phyloP scores from a whole-genome alignment of 768 basidiomycete genomes.

The Guyanaporus albipodus region DNA sequence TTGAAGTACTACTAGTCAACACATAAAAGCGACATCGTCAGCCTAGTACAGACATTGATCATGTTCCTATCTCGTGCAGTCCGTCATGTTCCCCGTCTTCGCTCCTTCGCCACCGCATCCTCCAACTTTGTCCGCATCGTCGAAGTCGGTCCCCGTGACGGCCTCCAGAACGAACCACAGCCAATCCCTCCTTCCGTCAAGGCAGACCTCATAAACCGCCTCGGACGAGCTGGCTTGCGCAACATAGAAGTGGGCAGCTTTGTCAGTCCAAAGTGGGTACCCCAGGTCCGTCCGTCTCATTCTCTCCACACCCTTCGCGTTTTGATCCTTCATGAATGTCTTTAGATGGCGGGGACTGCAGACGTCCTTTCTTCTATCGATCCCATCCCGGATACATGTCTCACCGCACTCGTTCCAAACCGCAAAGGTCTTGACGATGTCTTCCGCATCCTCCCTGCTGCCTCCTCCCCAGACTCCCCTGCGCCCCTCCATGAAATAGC shows the following conservation, averaged over 20 bases:
- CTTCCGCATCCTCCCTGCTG: conserved; percentile 45
- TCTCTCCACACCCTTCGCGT: background rate
- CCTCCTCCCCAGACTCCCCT: conserved; percentile 28
- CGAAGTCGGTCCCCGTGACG: conserved; percentile 89
- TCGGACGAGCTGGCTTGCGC: conserved; percentile 62
- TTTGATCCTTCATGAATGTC: background rate
- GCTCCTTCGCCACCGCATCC: conserved; percentile 4
- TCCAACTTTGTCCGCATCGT: conserved; percentile 50
- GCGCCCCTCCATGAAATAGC: conserved; percentile 69
- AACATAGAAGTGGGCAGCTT: conserved; percentile 86
- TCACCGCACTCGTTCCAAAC: conserved; percentile 82
- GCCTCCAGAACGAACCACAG: conserved; percentile 83
- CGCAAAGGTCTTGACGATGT: conserved; percentile 71
- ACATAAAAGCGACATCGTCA: too few relatives aligned
- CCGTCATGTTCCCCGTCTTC: too few relatives aligned
- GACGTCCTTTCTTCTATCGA: conserved; percentile 63
- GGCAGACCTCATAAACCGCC: conserved; percentile 72
- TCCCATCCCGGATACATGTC: conserved; percentile 50
- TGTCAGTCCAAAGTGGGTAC: conserved; percentile 91
- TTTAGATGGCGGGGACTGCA: conserved; percentile 82
- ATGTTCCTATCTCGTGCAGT: conserved; percentile 1
- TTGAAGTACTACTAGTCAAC: too few relatives aligned
- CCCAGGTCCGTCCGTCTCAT: conserved; percentile 52
- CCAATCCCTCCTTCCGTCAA: conserved; percentile 71
- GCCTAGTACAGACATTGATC: too few relatives aligned